These are phyloP conservation scores for Trichophyton verrucosum DNA, from an alignment of 2,329 filamentous ascomycete genomes.

Conservation along the genomic window DNA sequence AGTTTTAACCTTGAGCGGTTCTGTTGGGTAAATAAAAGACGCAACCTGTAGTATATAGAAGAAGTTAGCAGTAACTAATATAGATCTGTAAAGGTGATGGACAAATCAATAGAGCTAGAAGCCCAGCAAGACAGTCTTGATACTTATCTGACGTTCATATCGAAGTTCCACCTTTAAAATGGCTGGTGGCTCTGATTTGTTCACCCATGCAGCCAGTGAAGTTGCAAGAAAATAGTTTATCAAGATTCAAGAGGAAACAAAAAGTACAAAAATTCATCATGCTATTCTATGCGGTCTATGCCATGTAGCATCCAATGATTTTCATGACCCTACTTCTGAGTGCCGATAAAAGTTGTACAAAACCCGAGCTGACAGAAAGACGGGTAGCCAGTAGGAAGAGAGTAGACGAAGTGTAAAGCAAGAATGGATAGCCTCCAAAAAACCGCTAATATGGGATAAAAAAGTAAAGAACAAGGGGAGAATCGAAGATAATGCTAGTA, in stretches of 20 bases:
- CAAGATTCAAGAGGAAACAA: not conserved
- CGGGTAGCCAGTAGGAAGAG: not conserved
- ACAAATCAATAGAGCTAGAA: too few relatives aligned
- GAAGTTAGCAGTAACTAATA: not conserved
- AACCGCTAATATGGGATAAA: conserved; percentile 1
- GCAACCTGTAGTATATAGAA: too few relatives aligned
- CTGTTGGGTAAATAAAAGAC: too few relatives aligned
- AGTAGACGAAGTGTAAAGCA: not conserved
- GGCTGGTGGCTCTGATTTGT: not conserved
- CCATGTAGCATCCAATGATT: not conserved
- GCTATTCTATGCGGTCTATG: not conserved
- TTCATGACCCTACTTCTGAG: not conserved
- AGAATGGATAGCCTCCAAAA: not conserved
- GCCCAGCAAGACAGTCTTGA: not conserved
- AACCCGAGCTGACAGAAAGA: not conserved
- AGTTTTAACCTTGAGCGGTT: too few relatives aligned
- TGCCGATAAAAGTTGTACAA: not conserved
- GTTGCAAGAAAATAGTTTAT: not conserved
- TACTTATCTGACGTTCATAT: not conserved
- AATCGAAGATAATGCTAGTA: not conserved
- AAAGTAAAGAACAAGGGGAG: not conserved
- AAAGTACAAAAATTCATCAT: not conserved
- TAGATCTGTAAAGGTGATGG: not conserved
- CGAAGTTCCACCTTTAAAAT: not conserved
- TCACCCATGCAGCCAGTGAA: not conserved